Evolutionary conservation across 306 rosid species (phyloP).

Genomic region (Quercus alba): DNA sequence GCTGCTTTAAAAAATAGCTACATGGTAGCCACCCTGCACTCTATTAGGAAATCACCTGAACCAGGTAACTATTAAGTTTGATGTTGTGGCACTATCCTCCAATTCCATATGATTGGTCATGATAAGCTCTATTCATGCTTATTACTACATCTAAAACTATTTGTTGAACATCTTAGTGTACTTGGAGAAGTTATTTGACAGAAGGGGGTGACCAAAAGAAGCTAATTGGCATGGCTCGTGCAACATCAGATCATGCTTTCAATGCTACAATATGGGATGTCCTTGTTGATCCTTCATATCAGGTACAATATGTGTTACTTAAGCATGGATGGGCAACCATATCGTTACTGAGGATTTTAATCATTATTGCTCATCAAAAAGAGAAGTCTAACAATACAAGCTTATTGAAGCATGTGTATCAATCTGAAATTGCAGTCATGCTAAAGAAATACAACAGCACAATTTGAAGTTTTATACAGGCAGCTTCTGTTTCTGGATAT

Average conservation of each 20-base stretch:
- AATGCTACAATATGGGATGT: constrained; percentile 99
- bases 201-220: constrained; percentile 70
- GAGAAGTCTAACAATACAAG: background rate
- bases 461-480: background rate
- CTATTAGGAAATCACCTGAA: constrained; percentile 63
- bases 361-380: background rate
- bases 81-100: constrained; percentile 21
- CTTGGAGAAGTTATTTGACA: constrained; percentile 99
- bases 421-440: background rate
- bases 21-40: constrained; percentile 83
- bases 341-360: background rate
- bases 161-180: constrained; percentile 89
- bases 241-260: constrained; percentile 97
- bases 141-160: constrained; percentile 48
- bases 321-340: constrained; percentile 3
- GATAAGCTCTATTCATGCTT: constrained; percentile 27
- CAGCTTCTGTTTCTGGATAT: constrained; percentile 6
- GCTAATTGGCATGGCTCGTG: constrained; percentile 98
- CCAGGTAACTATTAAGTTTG: constrained; percentile 59
- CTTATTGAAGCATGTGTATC: background rate
- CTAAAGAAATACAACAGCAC: background rate
- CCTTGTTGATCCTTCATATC: constrained; percentile 89
- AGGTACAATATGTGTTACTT: constrained; percentile 43
- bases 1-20: constrained; percentile 92
- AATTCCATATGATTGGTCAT: constrained; percentile 18